phyloP scores from a whole-genome alignment of 2,329 filamentous ascomycete species.

The Mycosphaerelloides madeirae region DNA sequence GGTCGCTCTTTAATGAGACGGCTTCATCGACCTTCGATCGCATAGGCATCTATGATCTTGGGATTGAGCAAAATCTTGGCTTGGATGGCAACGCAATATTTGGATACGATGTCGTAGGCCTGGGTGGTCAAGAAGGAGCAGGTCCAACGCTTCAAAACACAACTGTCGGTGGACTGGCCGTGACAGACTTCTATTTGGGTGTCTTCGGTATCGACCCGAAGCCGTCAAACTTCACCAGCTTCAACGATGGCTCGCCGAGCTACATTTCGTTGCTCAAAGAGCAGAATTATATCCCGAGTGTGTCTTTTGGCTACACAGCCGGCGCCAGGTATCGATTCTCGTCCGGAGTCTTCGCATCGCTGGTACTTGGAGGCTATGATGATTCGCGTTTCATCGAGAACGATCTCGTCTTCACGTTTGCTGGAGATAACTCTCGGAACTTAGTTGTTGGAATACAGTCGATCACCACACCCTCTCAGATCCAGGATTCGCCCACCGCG shows the following conservation, averaged over 20 bases:
- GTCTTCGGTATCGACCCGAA: constrained; percentile 47
- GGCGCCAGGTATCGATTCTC: constrained; percentile 61
- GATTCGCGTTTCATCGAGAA: constrained; percentile 58
- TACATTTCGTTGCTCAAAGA: constrained; percentile 52
- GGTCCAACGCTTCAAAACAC: constrained; percentile 41
- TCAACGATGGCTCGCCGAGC: constrained; percentile 51
- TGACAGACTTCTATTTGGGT: constrained; percentile 43
- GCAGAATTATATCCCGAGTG: constrained; percentile 60
- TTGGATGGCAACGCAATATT: constrained; percentile 60
- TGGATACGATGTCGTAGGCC: constrained; percentile 49
- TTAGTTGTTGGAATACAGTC: constrained; percentile 54
- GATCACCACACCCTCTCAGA: constrained; percentile 33
- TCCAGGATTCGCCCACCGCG: constrained; percentile 25
- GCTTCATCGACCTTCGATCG: constrained; percentile 56
- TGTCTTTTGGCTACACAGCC: constrained; percentile 71
- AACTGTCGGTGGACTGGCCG: constrained; percentile 39
- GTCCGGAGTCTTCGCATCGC: constrained; percentile 36
- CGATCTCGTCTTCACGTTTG: constrained; percentile 54
- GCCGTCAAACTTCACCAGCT: constrained; percentile 49
- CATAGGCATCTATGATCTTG: constrained; percentile 58
- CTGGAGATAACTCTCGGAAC: constrained; percentile 54
- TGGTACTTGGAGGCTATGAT: constrained; percentile 70
- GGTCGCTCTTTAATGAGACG: constrained; percentile 53
- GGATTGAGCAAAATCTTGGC: constrained; percentile 53
- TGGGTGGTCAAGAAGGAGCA: constrained; percentile 37